Conservation (phyloP, 495 filamentous ascomycete species). For the Clavariopsis aquatica region DNA sequence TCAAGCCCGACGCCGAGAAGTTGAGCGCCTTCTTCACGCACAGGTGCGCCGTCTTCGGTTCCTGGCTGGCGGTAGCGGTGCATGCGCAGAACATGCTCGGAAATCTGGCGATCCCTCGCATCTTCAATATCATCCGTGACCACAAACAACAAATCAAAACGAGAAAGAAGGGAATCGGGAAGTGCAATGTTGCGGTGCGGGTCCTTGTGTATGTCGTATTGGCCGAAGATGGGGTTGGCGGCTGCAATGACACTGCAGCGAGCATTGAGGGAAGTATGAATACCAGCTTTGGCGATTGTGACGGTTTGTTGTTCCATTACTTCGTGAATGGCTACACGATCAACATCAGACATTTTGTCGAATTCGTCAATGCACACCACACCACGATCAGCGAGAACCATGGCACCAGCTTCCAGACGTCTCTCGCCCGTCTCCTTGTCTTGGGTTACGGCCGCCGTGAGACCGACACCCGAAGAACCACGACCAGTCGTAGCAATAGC, state of each 20-base stretch:
- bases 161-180: slow-evolving; percentile 92
- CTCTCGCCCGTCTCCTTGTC: slow-evolving; percentile 98
- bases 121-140: slow-evolving; percentile 99
- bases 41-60: slow-evolving; percentile 91
- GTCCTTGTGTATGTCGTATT: slow-evolving; percentile 98
- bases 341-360: slow-evolving; percentile 99
- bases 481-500: slow-evolving; percentile 97
- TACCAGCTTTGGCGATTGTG: slow-evolving; percentile 97
- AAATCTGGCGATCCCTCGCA: slow-evolving; percentile 81
- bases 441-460: slow-evolving; percentile 92
- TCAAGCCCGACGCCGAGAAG: slow-evolving; percentile 86
- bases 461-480: slow-evolving; percentile 96
- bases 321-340: slow-evolving; percentile 98
- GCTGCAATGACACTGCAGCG: slow-evolving; percentile 96
- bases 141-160: slow-evolving; percentile 98
- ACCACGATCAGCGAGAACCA: slow-evolving; percentile 96
- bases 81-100: slow-evolving; percentile 97
- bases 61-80: slow-evolving; percentile 94
- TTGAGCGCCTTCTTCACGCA: slow-evolving; percentile 84
- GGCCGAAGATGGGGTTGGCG: slow-evolving; percentile 96
- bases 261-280: slow-evolving; percentile 96
- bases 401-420: slow-evolving; percentile 92
- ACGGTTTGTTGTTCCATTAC: slow-evolving; percentile 99
- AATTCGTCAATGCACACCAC: slow-evolving; percentile 99
- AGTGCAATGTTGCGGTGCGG: slow-evolving; percentile 98